phyloP scores from a whole-genome alignment of 2,329 filamentous ascomycete genomes.

The Monosporascus ibericus region DNA sequence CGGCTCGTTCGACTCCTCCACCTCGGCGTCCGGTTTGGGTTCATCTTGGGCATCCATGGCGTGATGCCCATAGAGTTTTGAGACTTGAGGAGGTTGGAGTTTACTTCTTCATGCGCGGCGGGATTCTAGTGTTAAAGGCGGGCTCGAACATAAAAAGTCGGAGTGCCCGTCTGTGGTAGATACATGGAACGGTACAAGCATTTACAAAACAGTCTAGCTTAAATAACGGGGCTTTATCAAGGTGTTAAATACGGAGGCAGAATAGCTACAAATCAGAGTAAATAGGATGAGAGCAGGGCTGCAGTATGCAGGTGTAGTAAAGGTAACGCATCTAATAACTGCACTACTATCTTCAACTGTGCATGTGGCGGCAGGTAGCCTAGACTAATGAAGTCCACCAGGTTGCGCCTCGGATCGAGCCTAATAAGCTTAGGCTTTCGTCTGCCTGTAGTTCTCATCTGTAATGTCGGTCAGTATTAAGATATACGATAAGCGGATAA shows the following conservation, averaged over 20 bases:
- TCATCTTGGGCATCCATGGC: constrained; percentile 17
- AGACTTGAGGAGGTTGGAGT: constrained; percentile 1
- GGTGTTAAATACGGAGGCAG: no score
- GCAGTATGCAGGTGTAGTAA: not conserved
- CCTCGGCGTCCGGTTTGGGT: constrained; percentile 7
- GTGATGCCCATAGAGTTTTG: not conserved
- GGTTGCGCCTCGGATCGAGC: no score
- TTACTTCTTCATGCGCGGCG: not conserved
- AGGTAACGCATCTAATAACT: no score
- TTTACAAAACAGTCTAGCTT: no score
- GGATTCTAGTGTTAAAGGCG: not conserved
- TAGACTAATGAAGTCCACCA: no score
- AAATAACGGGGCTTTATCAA: no score
- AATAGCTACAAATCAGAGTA: not conserved
- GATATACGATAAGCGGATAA: no score
- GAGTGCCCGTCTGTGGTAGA: no score
- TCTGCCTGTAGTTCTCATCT: no score
- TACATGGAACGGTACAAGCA: no score
- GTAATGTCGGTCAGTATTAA: no score
- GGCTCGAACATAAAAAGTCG: not conserved
- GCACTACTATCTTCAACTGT: not conserved
- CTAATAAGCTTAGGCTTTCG: no score
- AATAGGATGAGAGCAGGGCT: not conserved
- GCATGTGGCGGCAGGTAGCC: not conserved
- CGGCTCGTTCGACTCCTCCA: constrained; percentile 3